A percentile compares a stretch with the other conserved stretches of the same genome.
phyloP scores from a whole-genome alignment of 2,329 filamentous ascomycete species.

The Trichoderma pleuroti region DNA sequence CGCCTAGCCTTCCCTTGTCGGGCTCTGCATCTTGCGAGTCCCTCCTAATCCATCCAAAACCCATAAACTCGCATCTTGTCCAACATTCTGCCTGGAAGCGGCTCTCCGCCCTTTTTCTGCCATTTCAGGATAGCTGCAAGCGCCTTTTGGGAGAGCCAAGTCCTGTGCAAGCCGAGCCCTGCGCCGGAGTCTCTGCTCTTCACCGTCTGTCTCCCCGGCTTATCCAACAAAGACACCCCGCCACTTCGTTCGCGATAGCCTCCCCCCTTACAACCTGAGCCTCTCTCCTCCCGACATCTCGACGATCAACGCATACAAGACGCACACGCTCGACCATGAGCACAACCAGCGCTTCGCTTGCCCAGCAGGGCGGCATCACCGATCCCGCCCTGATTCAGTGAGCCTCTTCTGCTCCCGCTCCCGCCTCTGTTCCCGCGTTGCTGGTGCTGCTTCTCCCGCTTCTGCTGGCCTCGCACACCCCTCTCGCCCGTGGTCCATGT shows the following conservation, averaged over 20 bases:
- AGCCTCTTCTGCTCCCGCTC: conserved; percentile 23
- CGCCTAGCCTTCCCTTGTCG: conserved; percentile 28
- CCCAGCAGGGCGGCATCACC: conserved; percentile 57
- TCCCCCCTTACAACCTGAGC: neutral
- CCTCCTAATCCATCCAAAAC: conserved; percentile 32
- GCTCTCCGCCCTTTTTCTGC: neutral
- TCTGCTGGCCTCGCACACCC: conserved; percentile 17
- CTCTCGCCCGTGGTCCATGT: conserved; percentile 1
- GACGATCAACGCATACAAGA: neutral
- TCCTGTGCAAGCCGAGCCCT: neutral
- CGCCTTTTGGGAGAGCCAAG: neutral
- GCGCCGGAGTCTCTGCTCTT: neutral
- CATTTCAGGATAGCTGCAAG: conserved; percentile 8
- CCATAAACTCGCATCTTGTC: conserved; percentile 22
- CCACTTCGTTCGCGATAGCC: conserved; percentile 16
- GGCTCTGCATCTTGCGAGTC: conserved; percentile 34
- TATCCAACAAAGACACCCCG: conserved; percentile 16
- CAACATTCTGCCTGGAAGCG: conserved; percentile 13
- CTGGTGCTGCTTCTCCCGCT: neutral
- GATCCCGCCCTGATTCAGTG: conserved; percentile 65
- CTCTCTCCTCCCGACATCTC: neutral
- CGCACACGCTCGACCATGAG: conserved; percentile 31
- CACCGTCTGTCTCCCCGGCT: conserved; percentile 13
- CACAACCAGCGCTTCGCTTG: conserved; percentile 31
- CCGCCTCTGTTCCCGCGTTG: neutral